Conservation (phyloP, 192 early-diverging fungal genomes). For the Rhizophagus sp. region DNA sequence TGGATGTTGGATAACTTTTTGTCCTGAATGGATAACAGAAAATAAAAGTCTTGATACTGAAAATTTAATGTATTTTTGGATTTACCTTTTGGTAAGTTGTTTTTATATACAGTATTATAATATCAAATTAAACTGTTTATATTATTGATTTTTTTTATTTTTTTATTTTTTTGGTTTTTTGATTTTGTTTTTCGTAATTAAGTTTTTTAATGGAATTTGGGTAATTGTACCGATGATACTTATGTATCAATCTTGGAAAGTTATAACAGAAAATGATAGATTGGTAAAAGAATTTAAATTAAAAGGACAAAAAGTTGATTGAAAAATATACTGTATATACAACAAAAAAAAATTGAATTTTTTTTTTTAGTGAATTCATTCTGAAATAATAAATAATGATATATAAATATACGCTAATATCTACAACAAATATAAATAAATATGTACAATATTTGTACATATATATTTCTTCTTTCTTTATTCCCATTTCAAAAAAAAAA, state of each 20-base stretch:
- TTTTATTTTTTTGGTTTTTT: not conserved
- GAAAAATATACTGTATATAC: not conserved
- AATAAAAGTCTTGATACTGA: constrained; percentile 28
- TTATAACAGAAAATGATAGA: not conserved
- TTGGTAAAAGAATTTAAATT: not conserved
- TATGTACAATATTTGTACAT: no score
- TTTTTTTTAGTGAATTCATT: no score
- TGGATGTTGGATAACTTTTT: constrained; percentile 41
- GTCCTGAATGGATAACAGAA: constrained; percentile 38
- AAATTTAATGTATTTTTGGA: constrained; percentile 29
- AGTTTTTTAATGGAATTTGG: constrained; percentile 43
- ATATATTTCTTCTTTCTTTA: no score
- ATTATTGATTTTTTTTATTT: no score
- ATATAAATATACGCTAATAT: no score
- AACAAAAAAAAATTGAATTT: no score
- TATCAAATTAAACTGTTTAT: no score
- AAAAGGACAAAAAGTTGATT: not conserved
- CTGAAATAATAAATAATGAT: no score
- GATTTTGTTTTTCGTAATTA: not conserved
- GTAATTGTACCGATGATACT: constrained; percentile 32
- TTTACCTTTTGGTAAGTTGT: constrained; percentile 25
- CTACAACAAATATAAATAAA: no score
- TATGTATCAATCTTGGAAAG: constrained; percentile 30
- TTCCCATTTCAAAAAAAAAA: no score
- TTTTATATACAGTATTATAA: not conserved